Conservation (phyloP, 1,139 yeast species). For the Pneumocystis canis region DNA sequence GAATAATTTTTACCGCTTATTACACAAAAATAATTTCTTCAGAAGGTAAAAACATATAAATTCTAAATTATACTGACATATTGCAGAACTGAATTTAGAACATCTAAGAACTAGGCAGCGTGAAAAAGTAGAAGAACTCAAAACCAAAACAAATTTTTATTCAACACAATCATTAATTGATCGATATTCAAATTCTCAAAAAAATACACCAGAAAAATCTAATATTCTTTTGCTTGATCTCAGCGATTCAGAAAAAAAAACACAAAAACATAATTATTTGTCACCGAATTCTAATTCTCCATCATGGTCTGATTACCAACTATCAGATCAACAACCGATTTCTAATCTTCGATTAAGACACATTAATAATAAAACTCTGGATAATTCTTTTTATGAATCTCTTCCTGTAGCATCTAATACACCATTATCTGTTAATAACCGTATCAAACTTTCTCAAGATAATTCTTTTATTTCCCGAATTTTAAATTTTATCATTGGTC, state of each 20-base stretch:
- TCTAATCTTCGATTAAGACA: neutral
- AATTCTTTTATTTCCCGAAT: slow-evolving; percentile 30
- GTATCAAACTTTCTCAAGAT: neutral
- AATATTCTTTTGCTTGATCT: neutral
- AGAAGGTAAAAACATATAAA: neutral
- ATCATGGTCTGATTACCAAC: neutral
- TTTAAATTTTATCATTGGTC: slow-evolving; percentile 48
- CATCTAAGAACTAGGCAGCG: slow-evolving; percentile 38
- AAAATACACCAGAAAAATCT: neutral
- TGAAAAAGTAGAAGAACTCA: slow-evolving; percentile 55
- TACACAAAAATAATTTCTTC: neutral
- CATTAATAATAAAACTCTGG: neutral
- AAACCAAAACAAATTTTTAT: slow-evolving; percentile 65
- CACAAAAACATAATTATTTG: neutral
- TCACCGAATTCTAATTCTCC: neutral
- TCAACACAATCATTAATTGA: slow-evolving; percentile 57
- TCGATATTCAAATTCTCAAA: slow-evolving; percentile 27
- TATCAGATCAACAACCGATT: neutral
- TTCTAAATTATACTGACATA: neutral
- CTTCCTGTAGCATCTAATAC: neutral
- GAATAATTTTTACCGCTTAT: neutral
- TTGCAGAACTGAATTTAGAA: slow-evolving; percentile 20
- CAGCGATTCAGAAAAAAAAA: neutral
- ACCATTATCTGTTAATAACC: slow-evolving; percentile 9
- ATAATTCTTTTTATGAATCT: neutral